phyloP scores from a whole-genome alignment of 1,139 yeast species.

The Blastobotrys persicus region DNA sequence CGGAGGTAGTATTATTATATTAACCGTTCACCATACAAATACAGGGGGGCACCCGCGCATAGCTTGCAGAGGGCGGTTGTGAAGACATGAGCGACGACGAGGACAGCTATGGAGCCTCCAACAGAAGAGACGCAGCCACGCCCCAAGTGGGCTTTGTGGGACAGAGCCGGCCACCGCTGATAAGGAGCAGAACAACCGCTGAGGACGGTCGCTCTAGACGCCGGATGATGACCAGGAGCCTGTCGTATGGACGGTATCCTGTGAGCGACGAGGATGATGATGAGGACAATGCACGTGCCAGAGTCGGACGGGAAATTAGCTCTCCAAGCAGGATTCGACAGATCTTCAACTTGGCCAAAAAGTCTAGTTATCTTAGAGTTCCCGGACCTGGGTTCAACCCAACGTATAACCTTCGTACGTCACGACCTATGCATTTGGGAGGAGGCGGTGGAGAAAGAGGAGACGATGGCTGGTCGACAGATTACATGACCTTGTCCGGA shows the following conservation, averaged over 20 bases:
- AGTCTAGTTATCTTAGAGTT: constrained; percentile 2
- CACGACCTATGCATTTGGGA: constrained; percentile 5
- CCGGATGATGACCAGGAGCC: not conserved
- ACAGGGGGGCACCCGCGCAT: too few species aligned
- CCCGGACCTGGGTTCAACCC: not conserved
- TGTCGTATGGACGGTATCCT: not conserved
- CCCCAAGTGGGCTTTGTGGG: not conserved
- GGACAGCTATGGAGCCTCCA: not conserved
- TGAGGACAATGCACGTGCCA: not conserved
- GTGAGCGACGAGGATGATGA: not conserved
- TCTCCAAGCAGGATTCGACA: constrained; percentile 3
- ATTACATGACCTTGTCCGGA: constrained; percentile 1
- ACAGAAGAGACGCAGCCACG: not conserved
- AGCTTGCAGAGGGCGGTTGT: too few species aligned
- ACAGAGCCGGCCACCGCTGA: not conserved
- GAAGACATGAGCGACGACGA: not conserved
- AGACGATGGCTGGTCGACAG: constrained; percentile 1
- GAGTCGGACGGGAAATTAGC: not conserved
- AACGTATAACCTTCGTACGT: constrained; percentile 2
- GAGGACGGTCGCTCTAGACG: not conserved
- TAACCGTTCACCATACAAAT: not conserved
- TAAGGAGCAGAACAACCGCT: constrained; percentile 1
- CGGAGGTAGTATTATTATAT: not conserved
- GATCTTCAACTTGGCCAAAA: not conserved
- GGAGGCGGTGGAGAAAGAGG: not conserved